Evolutionary conservation across 2,329 filamentous ascomycete species (phyloP).

Genomic region (Colletotrichum sp.): DNA sequence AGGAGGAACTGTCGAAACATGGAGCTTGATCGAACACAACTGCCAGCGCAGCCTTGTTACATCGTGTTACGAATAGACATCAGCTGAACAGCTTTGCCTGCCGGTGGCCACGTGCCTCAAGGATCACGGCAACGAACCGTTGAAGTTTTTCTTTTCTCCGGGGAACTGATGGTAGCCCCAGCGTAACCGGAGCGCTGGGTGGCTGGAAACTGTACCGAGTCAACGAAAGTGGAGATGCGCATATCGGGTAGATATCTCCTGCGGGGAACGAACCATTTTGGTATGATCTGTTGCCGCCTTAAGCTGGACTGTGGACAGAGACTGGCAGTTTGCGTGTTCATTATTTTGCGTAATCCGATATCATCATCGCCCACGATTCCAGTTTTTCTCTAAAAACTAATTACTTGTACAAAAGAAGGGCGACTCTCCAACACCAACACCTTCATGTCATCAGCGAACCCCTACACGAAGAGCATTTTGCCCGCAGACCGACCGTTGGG

Average conservation of each 20-base stretch:
- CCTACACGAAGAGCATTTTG: neutral
- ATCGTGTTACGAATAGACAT: neutral
- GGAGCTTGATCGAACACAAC: neutral
- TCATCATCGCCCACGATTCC: neutral
- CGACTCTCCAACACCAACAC: neutral
- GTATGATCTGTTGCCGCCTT: neutral
- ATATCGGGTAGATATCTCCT: slow-evolving; percentile 11
- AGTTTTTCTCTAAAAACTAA: neutral
- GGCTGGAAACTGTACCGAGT: neutral
- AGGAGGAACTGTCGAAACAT: neutral
- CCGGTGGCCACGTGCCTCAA: neutral
- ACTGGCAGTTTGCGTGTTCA: neutral
- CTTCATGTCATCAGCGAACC: neutral
- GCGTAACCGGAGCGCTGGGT: slow-evolving; percentile 2
- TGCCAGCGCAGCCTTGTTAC: neutral
- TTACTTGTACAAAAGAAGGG: neutral
- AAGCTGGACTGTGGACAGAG: neutral
- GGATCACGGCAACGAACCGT: neutral
- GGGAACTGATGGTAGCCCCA: neutral
- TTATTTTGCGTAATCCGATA: neutral
- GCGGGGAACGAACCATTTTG: neutral
- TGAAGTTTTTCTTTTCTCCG: neutral
- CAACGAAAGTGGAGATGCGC: neutral
- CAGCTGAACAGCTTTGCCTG: neutral
- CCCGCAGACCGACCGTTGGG: neutral